phyloP scores from a whole-genome alignment of 2,329 filamentous ascomycete genomes.

The Fusarium nanum region DNA sequence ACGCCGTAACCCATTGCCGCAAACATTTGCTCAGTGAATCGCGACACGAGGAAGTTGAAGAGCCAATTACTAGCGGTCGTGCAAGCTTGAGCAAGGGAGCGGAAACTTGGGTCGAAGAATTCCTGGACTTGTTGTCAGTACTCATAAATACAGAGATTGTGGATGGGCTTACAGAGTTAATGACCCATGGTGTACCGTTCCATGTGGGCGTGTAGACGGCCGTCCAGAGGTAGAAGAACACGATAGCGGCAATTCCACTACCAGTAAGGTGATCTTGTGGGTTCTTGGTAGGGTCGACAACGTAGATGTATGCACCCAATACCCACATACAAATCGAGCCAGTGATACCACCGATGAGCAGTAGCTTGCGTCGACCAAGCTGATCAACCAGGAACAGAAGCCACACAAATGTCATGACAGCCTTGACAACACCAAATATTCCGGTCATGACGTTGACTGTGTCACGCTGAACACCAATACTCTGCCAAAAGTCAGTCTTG shows the following conservation, averaged over 20 bases:
- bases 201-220: constrained; percentile 67
- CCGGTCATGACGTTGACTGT: constrained; percentile 67
- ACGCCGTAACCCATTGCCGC: constrained; percentile 60
- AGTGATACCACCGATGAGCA: constrained; percentile 69
- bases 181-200: constrained; percentile 72
- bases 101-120: constrained; percentile 64
- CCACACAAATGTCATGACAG: constrained; percentile 71
- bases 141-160: rapidly evolving
- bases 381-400: constrained; percentile 72
- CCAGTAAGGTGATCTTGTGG: constrained; percentile 51
- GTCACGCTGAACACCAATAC: constrained; percentile 22
- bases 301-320: constrained; percentile 66
- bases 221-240: constrained; percentile 75
- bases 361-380: constrained; percentile 57
- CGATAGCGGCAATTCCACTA: constrained; percentile 67
- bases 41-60: constrained; percentile 65
- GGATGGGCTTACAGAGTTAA: constrained; percentile 8
- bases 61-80: constrained; percentile 69
- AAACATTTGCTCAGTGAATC: constrained; percentile 55
- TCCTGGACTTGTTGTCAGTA: background rate
- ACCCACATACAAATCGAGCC: constrained; percentile 71
- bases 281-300: constrained; percentile 52
- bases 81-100: constrained; percentile 65
- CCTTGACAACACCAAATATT: constrained; percentile 76
- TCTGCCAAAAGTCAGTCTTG: background rate